Evolutionary conservation across 352 stramenopile genomes (phyloP).

Genomic region (Phytophthora pluvialis): DNA sequence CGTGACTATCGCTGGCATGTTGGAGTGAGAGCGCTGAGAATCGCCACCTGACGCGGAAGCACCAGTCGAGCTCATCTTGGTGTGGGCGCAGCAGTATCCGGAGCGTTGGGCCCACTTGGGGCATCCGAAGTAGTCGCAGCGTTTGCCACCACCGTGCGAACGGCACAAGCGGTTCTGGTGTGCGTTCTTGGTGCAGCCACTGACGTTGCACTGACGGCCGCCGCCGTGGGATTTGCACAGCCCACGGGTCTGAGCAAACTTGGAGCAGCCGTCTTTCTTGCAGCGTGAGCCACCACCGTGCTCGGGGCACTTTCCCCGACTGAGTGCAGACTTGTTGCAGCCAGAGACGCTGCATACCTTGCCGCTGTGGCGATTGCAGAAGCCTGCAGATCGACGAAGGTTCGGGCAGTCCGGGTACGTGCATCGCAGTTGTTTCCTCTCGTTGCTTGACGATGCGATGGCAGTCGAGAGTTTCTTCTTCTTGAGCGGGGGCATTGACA

Average conservation of each 20-base stretch:
- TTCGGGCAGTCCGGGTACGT: slow-evolving; percentile 82
- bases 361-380: slow-evolving; percentile 85
- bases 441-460: slow-evolving; percentile 22
- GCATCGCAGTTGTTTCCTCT: slow-evolving; percentile 77
- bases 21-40: slow-evolving; percentile 23
- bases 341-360: slow-evolving; percentile 75
- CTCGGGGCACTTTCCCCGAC: slow-evolving; percentile 83
- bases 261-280: slow-evolving; percentile 83
- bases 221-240: slow-evolving; percentile 89
- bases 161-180: slow-evolving; percentile 86
- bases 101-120: slow-evolving; percentile 87
- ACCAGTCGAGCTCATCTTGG: slow-evolving; percentile 54
- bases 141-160: slow-evolving; percentile 83
- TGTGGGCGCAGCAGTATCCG: slow-evolving; percentile 86
- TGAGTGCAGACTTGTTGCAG: slow-evolving; percentile 81
- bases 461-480: slow-evolving; percentile 57
- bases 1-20: slow-evolving; percentile 33
- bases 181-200: slow-evolving; percentile 82
- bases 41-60: slow-evolving; percentile 13
- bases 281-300: slow-evolving; percentile 87
- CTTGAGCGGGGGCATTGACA: slow-evolving; percentile 79
- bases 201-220: slow-evolving; percentile 76
- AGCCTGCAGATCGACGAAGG: slow-evolving; percentile 73
- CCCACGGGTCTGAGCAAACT: slow-evolving; percentile 84
- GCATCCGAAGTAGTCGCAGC: slow-evolving; percentile 80